Conservation (phyloP, 148 eudicot genomes). For the Persicaria maculosa region DNA sequence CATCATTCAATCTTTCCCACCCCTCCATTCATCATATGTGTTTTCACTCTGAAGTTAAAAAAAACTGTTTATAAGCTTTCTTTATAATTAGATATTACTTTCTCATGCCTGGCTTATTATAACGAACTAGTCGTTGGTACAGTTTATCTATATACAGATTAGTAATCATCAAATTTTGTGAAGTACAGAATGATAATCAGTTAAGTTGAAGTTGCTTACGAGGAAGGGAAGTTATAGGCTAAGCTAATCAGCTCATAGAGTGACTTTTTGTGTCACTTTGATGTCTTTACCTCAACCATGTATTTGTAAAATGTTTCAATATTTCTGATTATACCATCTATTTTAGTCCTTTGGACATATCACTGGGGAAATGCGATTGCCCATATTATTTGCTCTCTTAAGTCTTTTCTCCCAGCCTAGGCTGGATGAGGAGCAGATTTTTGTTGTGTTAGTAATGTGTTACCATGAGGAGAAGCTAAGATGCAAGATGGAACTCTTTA, state of each 20-base stretch:
- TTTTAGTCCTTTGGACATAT: not conserved
- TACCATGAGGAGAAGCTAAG: not conserved
- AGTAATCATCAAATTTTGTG: not conserved
- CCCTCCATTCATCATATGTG: not conserved
- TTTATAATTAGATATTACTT: not conserved
- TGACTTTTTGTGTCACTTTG: too few species aligned
- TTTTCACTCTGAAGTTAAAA: not conserved
- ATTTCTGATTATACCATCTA: not conserved
- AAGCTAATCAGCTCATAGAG: too few species aligned
- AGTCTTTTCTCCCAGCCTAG: not conserved
- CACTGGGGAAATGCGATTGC: not conserved
- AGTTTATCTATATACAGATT: too few species aligned
- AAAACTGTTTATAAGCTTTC: too few species aligned
- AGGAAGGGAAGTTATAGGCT: not conserved
- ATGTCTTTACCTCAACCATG: too few species aligned
- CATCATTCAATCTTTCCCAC: conserved; percentile 6
- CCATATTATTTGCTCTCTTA: not conserved
- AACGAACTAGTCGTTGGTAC: not conserved
- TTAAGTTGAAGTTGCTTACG: not conserved
- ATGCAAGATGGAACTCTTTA: not conserved
- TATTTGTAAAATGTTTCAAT: too few species aligned
- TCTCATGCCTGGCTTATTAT: not conserved
- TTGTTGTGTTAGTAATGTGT: not conserved
- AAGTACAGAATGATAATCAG: not conserved
- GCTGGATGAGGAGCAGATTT: not conserved